Conservation (phyloP, 2,329 filamentous ascomycete genomes). For the Aspergillus eucalypticola region DNA sequence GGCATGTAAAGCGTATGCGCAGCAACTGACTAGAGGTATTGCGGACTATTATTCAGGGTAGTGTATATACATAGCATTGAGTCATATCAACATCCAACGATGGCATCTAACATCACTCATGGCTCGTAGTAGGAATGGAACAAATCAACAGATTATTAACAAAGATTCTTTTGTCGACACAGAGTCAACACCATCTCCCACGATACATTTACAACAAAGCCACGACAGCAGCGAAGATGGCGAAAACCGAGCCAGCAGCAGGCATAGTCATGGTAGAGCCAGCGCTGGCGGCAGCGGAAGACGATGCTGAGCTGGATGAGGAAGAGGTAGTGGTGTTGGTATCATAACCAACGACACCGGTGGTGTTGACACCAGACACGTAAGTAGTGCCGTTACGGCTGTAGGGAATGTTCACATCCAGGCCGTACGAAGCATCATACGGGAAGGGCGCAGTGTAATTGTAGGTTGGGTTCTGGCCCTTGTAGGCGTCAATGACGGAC, state of each 20-base stretch:
- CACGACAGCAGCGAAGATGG: background rate
- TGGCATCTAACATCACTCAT: background rate
- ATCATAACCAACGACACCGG: background rate
- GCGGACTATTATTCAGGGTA: background rate
- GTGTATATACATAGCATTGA: background rate
- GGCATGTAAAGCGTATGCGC: too few species aligned
- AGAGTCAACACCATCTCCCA: background rate
- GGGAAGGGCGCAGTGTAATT: conserved; percentile 35
- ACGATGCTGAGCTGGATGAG: background rate
- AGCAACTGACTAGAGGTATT: too few species aligned
- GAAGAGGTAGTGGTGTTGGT: background rate
- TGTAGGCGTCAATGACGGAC: conserved; percentile 30
- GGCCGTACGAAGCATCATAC: conserved; percentile 21
- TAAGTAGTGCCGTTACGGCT: conserved; percentile 2
- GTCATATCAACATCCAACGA: background rate
- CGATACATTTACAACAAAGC: background rate
- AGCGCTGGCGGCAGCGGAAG: background rate
- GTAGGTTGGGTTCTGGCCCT: conserved; percentile 26
- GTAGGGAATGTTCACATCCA: conserved; percentile 18
- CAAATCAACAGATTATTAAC: background rate
- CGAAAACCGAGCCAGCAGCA: background rate
- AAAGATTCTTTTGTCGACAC: background rate
- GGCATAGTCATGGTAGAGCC: background rate
- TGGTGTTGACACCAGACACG: conserved; percentile 2
- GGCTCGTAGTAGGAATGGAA: background rate